Evolutionary conservation across 2,329 filamentous ascomycete genomes (phyloP).

Genomic region (Epichloe gansuensis): DNA sequence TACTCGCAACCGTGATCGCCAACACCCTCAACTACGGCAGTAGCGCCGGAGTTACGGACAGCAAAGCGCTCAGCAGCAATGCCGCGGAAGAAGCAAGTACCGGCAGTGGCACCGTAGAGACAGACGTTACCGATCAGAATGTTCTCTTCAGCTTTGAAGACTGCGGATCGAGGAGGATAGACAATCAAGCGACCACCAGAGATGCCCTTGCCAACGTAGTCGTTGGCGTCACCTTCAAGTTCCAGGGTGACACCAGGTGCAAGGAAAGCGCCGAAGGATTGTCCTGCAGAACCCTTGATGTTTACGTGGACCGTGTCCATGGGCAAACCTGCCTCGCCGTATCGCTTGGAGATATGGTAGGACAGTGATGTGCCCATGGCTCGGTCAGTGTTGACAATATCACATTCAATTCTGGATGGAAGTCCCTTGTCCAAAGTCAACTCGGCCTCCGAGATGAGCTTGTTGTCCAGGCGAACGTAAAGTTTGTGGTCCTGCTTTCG

Average conservation of each 20-base stretch:
- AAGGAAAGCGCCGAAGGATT: slow-evolving; percentile 91
- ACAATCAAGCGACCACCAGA: slow-evolving; percentile 88
- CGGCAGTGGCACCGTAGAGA: slow-evolving; percentile 83
- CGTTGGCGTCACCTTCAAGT: slow-evolving; percentile 89
- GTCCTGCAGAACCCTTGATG: slow-evolving; percentile 89
- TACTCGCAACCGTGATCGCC: slow-evolving; percentile 97
- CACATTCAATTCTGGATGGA: slow-evolving; percentile 85
- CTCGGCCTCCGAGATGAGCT: slow-evolving; percentile 91
- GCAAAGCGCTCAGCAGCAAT: slow-evolving; percentile 93
- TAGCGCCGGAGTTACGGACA: slow-evolving; percentile 91
- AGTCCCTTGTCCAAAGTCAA: slow-evolving; percentile 88
- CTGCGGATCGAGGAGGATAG: slow-evolving; percentile 79
- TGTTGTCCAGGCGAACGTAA: slow-evolving; percentile 88
- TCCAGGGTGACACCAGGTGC: slow-evolving; percentile 89
- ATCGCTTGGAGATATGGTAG: slow-evolving; percentile 88
- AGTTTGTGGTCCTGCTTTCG: slow-evolving; percentile 95
- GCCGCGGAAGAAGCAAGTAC: slow-evolving; percentile 93
- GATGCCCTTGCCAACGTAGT: slow-evolving; percentile 92
- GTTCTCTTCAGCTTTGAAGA: slow-evolving; percentile 95
- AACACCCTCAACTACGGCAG: slow-evolving; percentile 88
- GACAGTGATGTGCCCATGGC: slow-evolving; percentile 87
- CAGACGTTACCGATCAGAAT: slow-evolving; percentile 88
- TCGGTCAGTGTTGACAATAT: slow-evolving; percentile 93
- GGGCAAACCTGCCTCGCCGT: slow-evolving; percentile 77
- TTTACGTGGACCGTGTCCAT: slow-evolving; percentile 93